Conservation (phyloP, 257 asterid genomes). For the Solanum commersonii region DNA sequence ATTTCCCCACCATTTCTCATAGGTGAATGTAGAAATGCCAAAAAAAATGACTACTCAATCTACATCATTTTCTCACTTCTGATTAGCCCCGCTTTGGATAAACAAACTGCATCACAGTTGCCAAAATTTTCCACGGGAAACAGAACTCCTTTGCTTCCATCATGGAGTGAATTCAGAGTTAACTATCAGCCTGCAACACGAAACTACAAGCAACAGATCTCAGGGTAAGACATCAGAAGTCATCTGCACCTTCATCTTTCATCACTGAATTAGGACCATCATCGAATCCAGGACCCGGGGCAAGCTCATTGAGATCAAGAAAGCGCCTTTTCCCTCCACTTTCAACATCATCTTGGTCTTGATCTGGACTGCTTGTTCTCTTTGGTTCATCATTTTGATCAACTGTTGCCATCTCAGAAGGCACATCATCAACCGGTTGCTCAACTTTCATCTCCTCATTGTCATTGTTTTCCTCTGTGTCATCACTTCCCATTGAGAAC, state of each 20-base stretch:
- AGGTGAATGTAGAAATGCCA: slow-evolving; percentile 23
- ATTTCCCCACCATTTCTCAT: slow-evolving; percentile 29
- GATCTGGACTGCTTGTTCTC: slow-evolving; percentile 18
- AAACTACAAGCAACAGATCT: slow-evolving; percentile 9
- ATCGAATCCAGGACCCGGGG: slow-evolving; percentile 82
- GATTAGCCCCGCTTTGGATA: slow-evolving; percentile 34
- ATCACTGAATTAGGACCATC: slow-evolving; percentile 47
- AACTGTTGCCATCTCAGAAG: slow-evolving; percentile 22
- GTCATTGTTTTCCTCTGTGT: slow-evolving; percentile 34
- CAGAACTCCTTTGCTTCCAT: slow-evolving; percentile 35
- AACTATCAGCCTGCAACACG: slow-evolving; percentile 25
- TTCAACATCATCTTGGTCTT: slow-evolving; percentile 39
- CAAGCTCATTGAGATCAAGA: slow-evolving; percentile 89
- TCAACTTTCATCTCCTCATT: slow-evolving; percentile 26
- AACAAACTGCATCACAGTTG: slow-evolving; percentile 26
- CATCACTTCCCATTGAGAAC: slow-evolving; percentile 40
- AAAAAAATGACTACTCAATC: slow-evolving; percentile 41
- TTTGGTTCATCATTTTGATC: slow-evolving; percentile 23
- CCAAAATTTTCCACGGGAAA: slow-evolving; percentile 31
- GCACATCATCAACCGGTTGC: slow-evolving; percentile 26
- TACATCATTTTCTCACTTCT: slow-evolving; percentile 40
- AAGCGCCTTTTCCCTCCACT: slow-evolving; percentile 45
- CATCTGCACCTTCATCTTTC: slow-evolving; percentile 40
- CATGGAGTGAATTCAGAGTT: slow-evolving; percentile 21
- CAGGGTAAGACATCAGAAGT: slow-evolving; percentile 19